A percentile compares a stretch with the other conserved stretches of the same genome.
phyloP scores from a whole-genome alignment of 148 eudicot species.

The Camellia granthamiana region DNA sequence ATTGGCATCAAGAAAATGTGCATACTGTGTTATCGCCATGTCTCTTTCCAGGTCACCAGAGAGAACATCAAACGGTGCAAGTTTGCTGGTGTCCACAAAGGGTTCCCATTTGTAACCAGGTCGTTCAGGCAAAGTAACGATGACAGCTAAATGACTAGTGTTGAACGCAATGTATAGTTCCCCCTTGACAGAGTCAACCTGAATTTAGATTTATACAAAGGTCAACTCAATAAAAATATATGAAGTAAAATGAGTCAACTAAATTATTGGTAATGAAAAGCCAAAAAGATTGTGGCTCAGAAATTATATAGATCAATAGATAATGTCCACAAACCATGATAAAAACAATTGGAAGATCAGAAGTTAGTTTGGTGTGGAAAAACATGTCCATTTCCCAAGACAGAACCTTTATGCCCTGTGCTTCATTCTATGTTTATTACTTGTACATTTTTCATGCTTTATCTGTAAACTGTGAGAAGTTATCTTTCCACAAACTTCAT shows the following conservation, averaged over 20 bases:
- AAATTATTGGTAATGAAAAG: no score
- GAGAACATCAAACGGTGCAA: constrained; percentile 82
- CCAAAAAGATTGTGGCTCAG: no score
- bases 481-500: neutral
- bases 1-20: constrained; percentile 75
- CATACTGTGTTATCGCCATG: constrained; percentile 53
- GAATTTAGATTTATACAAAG: constrained; percentile 24
- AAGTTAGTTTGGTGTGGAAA: neutral
- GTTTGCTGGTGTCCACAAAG: constrained; percentile 85
- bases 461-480: no score
- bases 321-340: no score
- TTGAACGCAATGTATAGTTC: constrained; percentile 88
- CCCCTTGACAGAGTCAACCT: constrained; percentile 74
- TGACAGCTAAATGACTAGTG: constrained; percentile 75
- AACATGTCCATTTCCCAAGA: neutral
- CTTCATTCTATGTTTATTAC: neutral
- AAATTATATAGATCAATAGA: no score
- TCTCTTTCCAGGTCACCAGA: constrained; percentile 53
- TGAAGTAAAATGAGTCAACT: neutral
- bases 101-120: constrained; percentile 90
- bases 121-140: constrained; percentile 61
- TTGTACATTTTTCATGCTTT: neutral
- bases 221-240: neutral
- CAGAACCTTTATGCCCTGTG: neutral
- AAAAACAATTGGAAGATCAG: no score